Evolutionary conservation across 2,329 filamentous ascomycete genomes (phyloP), one percentile per base, ranked within the genome.

Genomic region (Colletotrichum tropicicola): DNA sequence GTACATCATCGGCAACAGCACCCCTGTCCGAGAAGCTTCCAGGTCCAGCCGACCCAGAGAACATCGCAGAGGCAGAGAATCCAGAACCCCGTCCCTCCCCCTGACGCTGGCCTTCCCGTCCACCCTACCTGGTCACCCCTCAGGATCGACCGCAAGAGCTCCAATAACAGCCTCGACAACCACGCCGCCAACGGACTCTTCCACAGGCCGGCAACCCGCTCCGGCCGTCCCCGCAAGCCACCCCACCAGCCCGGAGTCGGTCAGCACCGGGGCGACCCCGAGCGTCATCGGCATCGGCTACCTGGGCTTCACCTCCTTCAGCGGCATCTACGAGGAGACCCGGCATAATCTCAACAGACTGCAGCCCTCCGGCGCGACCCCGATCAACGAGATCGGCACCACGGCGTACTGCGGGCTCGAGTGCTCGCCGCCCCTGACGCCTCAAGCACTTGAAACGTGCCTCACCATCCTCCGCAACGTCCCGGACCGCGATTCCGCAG

Each of bases 291-390:
- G 25, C 65, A 65, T 71, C 35, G 81, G 81, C 1, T 82, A 82
- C 71, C 73, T 83, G n/a, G 81, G 81, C 56, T 81, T 78, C 68
- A 82, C 79, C 3, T 82, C 79, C 59, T 80, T 79, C 65, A 78
- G 73, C 49, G 73, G 75, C 13, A 78, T 82, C 21, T 79, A 78
- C 49, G 77, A 80, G 21, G 80, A 82, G 59, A 80, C 80, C 1
- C 73, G 77, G 8, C 77, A 75, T 41, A 80, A 75, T 17, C 69
- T 82, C 3, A 77, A 74, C 5, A 72, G 78, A 5, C 69, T 77
- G 9, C 72, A 77, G 53, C 47, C 65, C 2, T 54, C 53, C n/a
- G 39, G 47, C 19, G 25, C 43, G 13, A 28, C 60, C 1, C 49
- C 55, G 35, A 66, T 63, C 30, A 30, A 45, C 9, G 63, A 63